phyloP scores from a whole-genome alignment of 2,329 filamentous ascomycete genomes.

The Sporothrix pseudoabietina region DNA sequence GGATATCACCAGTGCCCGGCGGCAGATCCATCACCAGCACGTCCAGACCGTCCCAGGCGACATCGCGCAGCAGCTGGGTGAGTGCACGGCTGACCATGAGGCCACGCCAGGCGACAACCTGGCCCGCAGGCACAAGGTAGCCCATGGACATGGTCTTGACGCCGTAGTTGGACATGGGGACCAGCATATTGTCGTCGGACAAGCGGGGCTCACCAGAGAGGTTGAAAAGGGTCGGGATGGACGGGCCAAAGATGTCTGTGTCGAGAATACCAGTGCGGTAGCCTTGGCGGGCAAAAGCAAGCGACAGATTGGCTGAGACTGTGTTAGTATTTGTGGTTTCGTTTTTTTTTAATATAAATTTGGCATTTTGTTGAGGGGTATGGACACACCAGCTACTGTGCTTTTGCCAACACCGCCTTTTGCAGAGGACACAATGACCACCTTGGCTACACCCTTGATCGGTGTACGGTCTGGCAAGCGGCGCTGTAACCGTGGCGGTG shows the following conservation, averaged over 20 bases:
- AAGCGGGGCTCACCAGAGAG: slow-evolving; percentile 77
- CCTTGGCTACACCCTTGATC: slow-evolving; percentile 82
- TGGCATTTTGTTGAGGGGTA: background rate
- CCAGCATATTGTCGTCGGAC: slow-evolving; percentile 72
- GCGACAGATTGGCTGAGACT: slow-evolving; percentile 69
- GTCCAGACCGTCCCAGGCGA: slow-evolving; percentile 89
- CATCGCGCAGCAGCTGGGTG: slow-evolving; percentile 91
- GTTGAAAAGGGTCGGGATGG: slow-evolving; percentile 85
- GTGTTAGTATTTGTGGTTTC: background rate
- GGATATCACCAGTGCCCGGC: slow-evolving; percentile 92
- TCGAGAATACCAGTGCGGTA: slow-evolving; percentile 86
- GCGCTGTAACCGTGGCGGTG: slow-evolving; percentile 73
- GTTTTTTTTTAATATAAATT: background rate
- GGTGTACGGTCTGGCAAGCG: slow-evolving; percentile 78
- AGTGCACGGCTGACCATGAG: slow-evolving; percentile 98
- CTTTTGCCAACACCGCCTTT: slow-evolving; percentile 99
- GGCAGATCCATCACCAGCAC: slow-evolving; percentile 88
- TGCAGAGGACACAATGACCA: slow-evolving; percentile 95
- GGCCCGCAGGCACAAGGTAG: slow-evolving; percentile 77
- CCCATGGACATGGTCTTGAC: slow-evolving; percentile 99
- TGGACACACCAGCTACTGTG: slow-evolving; percentile 71
- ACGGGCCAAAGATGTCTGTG: slow-evolving; percentile 95
- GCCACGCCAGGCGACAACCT: slow-evolving; percentile 91
- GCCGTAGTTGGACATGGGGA: slow-evolving; percentile 91
- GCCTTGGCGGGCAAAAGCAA: slow-evolving; percentile 81